Evolutionary conservation across 305 asterid species (phyloP).

Genomic region (Rubia peregrina): DNA sequence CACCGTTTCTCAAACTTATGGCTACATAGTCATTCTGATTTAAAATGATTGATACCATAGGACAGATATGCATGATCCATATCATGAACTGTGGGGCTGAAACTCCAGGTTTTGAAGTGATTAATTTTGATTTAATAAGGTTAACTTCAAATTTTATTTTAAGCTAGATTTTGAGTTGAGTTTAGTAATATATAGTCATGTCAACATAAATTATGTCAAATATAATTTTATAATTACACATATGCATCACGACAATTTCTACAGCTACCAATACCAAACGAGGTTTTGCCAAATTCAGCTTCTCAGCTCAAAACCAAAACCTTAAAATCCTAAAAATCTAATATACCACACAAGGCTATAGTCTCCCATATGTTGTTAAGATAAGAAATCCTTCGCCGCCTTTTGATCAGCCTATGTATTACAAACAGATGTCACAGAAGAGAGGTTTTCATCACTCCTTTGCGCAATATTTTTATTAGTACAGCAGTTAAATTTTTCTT

Average conservation of each 20-base stretch:
- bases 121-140: background rate
- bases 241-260: background rate
- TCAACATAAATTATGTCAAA: background rate
- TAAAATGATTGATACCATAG: background rate
- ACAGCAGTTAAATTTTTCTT: background rate
- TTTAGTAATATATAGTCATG: background rate
- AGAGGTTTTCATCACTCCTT: background rate
- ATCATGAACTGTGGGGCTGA: background rate
- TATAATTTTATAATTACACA: too few species aligned
- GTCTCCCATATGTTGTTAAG: background rate
- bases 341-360: background rate
- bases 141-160: background rate
- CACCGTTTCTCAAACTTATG: background rate
- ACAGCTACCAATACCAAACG: background rate
- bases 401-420: background rate
- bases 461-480: background rate
- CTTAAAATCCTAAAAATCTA: background rate
- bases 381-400: background rate
- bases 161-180: background rate
- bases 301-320: background rate
- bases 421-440: background rate
- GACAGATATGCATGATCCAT: background rate
- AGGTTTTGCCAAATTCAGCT: background rate
- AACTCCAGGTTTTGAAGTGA: background rate
- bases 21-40: background rate